A percentile compares a stretch with the other conserved stretches of the same genome.
phyloP scores from a whole-genome alignment of 208 protist species.

The Entamoeba invadens region DNA sequence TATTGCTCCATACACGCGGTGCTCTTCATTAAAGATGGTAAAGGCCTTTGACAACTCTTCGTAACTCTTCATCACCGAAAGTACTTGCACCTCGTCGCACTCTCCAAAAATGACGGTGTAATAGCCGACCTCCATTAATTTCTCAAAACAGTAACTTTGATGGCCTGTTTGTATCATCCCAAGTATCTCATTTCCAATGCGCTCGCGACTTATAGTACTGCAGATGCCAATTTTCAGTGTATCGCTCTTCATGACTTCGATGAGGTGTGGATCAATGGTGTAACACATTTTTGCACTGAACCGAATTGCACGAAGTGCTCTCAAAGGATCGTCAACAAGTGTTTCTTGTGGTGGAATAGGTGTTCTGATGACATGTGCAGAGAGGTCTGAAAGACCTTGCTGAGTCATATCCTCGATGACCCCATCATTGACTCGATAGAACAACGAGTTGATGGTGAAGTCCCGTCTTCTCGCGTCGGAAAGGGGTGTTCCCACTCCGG shows the following conservation, averaged over 20 bases:
- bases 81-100: neutral
- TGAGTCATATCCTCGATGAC: slow-evolving; percentile 28
- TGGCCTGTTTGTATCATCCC: neutral
- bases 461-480: slow-evolving; percentile 82
- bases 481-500: slow-evolving; percentile 43
- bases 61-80: neutral
- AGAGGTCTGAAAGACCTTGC: slow-evolving; percentile 11
- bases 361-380: slow-evolving; percentile 18
- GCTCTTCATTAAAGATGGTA: neutral
- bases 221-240: neutral
- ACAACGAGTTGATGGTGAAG: slow-evolving; percentile 91
- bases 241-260: neutral
- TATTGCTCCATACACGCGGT: neutral
- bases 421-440: slow-evolving; percentile 82
- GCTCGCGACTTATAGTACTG: neutral
- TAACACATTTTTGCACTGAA: slow-evolving; percentile 33
- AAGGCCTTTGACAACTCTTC: neutral
- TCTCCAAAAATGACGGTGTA: neutral
- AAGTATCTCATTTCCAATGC: neutral
- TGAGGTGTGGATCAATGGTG: neutral
- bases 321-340: slow-evolving; percentile 43
- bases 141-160: neutral
- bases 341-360: slow-evolving; percentile 33
- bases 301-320: slow-evolving; percentile 35
- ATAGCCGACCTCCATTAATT: neutral